These are phyloP conservation scores for Citrullus amarus DNA, from an alignment of 306 rosid genomes.

Conservation along the genomic window DNA sequence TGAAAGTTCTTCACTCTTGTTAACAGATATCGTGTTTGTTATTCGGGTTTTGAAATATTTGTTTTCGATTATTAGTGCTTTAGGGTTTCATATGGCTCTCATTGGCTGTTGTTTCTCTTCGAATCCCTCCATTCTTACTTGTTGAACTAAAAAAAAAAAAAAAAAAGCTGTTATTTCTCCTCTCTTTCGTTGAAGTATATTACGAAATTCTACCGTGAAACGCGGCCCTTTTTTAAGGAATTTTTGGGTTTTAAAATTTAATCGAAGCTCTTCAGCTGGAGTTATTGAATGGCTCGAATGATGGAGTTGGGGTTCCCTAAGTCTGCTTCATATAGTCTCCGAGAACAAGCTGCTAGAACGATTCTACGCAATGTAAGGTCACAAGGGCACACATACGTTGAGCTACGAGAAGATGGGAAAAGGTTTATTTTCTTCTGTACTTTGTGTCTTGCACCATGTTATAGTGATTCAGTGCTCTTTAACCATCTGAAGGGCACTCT, in stretches of 20 bases:
- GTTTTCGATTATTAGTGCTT: no score
- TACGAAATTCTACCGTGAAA: background rate
- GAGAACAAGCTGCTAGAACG: slow-evolving; percentile 52
- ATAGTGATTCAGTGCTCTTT: slow-evolving; percentile 54
- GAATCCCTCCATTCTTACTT: background rate
- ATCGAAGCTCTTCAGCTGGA: background rate
- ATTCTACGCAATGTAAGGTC: slow-evolving; percentile 66
- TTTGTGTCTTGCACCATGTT: slow-evolving; percentile 66
- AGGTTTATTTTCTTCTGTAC: slow-evolving; percentile 66
- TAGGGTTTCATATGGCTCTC: no score
- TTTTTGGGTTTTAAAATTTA: background rate
- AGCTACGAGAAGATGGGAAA: slow-evolving; percentile 70
- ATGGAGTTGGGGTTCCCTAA: slow-evolving; percentile 41
- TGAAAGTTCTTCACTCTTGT: background rate
- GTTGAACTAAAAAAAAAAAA: background rate
- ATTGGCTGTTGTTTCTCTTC: background rate
- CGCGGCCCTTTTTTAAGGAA: background rate
- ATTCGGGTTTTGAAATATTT: no score
- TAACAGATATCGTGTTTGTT: background rate
- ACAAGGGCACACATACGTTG: slow-evolving; percentile 75
- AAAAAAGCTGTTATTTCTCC: background rate
- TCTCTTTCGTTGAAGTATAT: background rate
- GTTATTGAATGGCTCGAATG: slow-evolving; percentile 47
- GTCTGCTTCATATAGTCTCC: slow-evolving; percentile 25
- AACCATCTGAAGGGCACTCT: slow-evolving; percentile 82